Percentiles rank a stretch among this genome's conserved stretches.
Evolutionary conservation across 129 eudicot species (phyloP).

Genomic region (Saposhnikovia divaricata): DNA sequence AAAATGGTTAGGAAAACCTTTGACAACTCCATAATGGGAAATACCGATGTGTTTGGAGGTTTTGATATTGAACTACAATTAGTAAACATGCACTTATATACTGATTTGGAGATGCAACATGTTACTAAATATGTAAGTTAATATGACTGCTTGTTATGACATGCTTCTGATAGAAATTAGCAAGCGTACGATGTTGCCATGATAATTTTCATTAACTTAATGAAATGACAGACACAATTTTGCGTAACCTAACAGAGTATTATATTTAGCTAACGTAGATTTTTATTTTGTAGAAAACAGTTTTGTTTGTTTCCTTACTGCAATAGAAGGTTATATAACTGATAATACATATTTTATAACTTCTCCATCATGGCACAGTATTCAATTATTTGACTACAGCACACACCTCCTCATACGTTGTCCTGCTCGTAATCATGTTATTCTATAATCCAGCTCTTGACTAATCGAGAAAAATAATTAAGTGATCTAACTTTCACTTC

Average conservation of each 20-base stretch:
- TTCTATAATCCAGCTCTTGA: background rate
- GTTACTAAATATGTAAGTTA: background rate
- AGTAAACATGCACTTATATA: background rate
- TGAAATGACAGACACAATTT: background rate
- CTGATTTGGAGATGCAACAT: background rate
- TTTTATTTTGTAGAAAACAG: background rate
- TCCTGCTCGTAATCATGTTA: background rate
- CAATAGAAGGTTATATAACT: background rate
- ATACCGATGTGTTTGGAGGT: background rate
- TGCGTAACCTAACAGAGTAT: background rate
- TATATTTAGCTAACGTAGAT: background rate
- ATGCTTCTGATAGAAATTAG: background rate
- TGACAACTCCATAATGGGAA: background rate
- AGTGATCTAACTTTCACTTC: background rate
- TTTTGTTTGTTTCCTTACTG: background rate
- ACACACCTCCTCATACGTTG: background rate
- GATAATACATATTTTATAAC: background rate
- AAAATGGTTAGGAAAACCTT: conserved; percentile 2
- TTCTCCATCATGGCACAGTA: background rate
- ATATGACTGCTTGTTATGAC: background rate
- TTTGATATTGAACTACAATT: background rate
- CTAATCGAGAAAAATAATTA: background rate
- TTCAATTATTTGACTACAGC: background rate
- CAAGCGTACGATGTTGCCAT: background rate
- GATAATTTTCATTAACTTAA: background rate